Conservation (phyloP, 768 basidiomycete species). For the Tubosaeta brunneosetosa region DNA sequence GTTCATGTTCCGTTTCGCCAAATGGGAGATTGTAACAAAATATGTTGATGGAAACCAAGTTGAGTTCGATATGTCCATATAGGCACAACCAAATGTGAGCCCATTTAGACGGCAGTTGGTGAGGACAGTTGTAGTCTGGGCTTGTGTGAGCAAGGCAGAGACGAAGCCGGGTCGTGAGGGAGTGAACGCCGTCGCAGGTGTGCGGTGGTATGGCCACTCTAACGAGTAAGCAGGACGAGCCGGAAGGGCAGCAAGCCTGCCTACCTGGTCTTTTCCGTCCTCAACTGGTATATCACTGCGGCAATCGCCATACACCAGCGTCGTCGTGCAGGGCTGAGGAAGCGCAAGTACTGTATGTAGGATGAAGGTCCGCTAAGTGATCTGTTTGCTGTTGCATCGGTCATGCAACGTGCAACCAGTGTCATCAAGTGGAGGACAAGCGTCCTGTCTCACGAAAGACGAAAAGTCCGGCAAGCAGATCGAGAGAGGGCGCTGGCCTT, state of each 20-base stretch:
- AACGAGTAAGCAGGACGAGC: too few relatives aligned
- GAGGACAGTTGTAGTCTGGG: conserved; percentile 31
- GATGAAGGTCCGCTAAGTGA: conserved; percentile 36
- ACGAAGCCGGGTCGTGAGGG: conserved; percentile 35
- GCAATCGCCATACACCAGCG: conserved; percentile 47
- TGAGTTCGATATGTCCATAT: conserved; percentile 43
- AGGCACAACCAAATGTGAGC: conserved; percentile 49
- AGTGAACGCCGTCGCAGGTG: conserved; percentile 31
- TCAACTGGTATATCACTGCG: conserved; percentile 31
- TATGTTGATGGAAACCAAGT: conserved; percentile 40
- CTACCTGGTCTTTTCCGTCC: conserved; percentile 34
- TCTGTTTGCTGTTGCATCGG: conserved; percentile 44
- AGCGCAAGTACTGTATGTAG: conserved; percentile 23
- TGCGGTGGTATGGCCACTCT: conserved; percentile 35
- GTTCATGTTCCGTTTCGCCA: conserved; percentile 6
- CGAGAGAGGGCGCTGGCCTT: conserved; percentile 38
- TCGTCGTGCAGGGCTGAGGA: conserved; percentile 32
- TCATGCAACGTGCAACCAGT: conserved; percentile 44
- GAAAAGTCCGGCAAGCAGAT: conserved; percentile 39
- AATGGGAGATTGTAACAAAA: conserved; percentile 43
- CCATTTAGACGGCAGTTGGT: conserved; percentile 37
- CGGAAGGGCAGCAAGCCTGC: too few relatives aligned
- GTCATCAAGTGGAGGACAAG: conserved; percentile 41
- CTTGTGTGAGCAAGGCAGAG: conserved; percentile 22
- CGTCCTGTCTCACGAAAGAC: conserved; percentile 34